Percentiles rank a stretch among this genome's conserved stretches.
phyloP scores from a whole-genome alignment of 192 early-diverging fungal genomes.

The Rhizoclosmatium globosum region DNA sequence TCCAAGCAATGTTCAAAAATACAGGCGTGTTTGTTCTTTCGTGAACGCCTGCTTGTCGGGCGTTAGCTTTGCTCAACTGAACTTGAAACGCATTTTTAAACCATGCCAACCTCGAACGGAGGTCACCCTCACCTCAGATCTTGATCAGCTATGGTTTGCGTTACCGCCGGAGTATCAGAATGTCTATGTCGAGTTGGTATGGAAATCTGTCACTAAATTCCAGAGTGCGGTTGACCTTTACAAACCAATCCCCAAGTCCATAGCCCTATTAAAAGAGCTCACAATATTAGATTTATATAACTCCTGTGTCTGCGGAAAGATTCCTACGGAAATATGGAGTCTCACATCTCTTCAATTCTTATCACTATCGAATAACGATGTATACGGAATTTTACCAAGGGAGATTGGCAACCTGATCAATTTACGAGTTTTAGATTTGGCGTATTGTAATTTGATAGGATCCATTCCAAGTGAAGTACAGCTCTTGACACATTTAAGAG shows the following conservation, averaged over 20 bases:
- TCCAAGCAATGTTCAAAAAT: not conserved
- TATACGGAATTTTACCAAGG: not conserved
- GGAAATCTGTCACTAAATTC: not conserved
- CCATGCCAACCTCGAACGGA: no score
- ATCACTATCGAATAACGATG: not conserved
- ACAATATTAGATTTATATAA: not conserved
- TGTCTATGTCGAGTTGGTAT: not conserved
- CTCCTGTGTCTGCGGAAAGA: not conserved
- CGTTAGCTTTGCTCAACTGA: not conserved
- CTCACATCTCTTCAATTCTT: not conserved
- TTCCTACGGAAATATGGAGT: not conserved
- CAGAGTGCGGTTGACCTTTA: not conserved
- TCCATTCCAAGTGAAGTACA: not conserved
- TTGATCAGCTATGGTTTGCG: not conserved
- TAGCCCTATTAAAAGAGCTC: not conserved
- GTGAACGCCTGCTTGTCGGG: not conserved
- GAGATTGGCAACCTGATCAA: not conserved
- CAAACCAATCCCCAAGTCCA: not conserved
- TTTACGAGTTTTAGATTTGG: not conserved
- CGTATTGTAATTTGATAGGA: not conserved
- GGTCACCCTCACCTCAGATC: not conserved
- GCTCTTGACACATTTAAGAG: not conserved
- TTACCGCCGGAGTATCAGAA: not conserved
- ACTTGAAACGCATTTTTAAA: not conserved
- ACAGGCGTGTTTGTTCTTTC: not conserved